Evolutionary conservation across 768 basidiomycete species (phyloP).

Genomic region (Ramaria sp.): DNA sequence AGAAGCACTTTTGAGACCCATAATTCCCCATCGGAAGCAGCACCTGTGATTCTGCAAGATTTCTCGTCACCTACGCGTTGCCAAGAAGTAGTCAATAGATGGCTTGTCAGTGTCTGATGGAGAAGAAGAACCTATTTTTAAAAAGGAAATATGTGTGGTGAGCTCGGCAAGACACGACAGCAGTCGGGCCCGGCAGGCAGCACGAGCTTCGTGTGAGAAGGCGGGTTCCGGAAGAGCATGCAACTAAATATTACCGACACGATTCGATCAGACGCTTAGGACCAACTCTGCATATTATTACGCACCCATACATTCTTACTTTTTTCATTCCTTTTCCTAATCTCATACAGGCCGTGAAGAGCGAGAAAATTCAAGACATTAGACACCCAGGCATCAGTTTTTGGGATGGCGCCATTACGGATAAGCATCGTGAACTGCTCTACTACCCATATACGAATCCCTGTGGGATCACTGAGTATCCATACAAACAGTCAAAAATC

Average conservation of each 20-base stretch:
- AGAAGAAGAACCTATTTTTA: conserved; percentile 38
- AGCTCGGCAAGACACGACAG: conserved; percentile 69
- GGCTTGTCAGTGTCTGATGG: not conserved
- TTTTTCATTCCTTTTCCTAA: conserved; percentile 66
- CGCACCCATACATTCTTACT: conserved; percentile 49
- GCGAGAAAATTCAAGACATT: conserved; percentile 71
- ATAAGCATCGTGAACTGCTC: conserved; percentile 77
- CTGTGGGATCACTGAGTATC: conserved; percentile 9
- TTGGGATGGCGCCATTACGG: conserved; percentile 70
- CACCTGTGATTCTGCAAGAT: conserved; percentile 42
- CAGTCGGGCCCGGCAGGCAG: conserved; percentile 57
- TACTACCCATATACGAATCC: conserved; percentile 68
- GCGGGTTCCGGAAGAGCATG: conserved; percentile 51
- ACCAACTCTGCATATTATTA: conserved; percentile 8
- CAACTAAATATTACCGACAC: conserved; percentile 32
- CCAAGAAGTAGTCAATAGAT: not conserved
- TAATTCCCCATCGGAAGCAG: conserved; percentile 62
- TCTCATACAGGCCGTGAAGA: conserved; percentile 69
- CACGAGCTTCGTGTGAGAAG: conserved; percentile 63
- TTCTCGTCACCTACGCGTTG: conserved; percentile 34
- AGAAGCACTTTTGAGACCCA: conserved; percentile 64
- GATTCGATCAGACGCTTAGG: conserved; percentile 3
- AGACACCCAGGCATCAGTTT: conserved; percentile 68
- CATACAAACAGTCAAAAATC: conserved; percentile 5
- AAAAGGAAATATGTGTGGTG: conserved; percentile 39